phyloP scores from a whole-genome alignment of 768 basidiomycete species.

The Lactifluus pinguis region DNA sequence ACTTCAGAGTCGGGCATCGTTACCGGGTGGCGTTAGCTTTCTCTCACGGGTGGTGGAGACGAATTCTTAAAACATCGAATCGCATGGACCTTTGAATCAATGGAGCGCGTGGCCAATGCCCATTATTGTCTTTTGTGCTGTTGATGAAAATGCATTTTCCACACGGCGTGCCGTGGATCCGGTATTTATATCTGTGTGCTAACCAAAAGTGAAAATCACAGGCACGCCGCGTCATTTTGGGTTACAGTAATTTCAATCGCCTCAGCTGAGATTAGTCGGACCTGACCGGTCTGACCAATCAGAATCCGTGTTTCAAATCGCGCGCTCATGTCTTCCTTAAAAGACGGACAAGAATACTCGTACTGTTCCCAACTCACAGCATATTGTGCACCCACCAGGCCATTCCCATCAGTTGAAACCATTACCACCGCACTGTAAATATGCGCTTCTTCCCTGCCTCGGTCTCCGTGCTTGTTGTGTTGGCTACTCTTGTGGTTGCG shows the following conservation, averaged over 20 bases:
- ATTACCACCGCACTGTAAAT: background rate
- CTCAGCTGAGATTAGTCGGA: too few relatives aligned
- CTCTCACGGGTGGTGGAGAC: background rate
- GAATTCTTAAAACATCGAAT: background rate
- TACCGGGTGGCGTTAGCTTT: background rate
- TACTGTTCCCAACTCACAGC: background rate
- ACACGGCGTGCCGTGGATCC: background rate
- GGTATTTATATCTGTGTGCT: background rate
- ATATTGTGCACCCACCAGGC: background rate
- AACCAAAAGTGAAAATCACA: constrained; percentile 3
- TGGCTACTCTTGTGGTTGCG: constrained; percentile 1
- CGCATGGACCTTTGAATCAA: background rate
- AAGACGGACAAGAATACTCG: background rate
- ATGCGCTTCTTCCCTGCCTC: constrained; percentile 9
- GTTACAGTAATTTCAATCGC: too few relatives aligned
- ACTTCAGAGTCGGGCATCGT: background rate
- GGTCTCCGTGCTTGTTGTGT: background rate
- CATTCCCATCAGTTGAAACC: background rate
- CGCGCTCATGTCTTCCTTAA: background rate
- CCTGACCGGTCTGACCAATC: background rate
- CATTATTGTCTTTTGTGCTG: background rate
- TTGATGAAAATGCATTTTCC: background rate
- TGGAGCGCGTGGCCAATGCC: background rate
- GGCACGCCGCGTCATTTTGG: background rate
- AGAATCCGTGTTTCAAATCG: background rate